Conservation (phyloP, 2,329 filamentous ascomycete species). For the Purpureocillium lavendulum region DNA sequence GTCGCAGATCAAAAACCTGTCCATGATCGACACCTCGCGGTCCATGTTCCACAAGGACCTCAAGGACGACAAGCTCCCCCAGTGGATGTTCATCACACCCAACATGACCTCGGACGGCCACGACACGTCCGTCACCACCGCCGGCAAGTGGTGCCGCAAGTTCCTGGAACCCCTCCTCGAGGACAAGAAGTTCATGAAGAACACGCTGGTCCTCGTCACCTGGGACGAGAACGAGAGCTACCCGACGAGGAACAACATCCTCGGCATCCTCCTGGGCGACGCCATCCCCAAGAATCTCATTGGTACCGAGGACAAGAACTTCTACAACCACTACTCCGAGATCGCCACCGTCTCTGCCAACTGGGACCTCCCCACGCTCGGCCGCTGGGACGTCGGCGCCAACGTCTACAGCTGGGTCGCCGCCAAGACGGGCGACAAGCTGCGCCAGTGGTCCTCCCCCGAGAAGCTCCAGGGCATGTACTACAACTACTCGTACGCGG, state of each 20-base stretch:
- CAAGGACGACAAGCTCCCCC: constrained; percentile 53
- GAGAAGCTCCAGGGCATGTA: constrained; percentile 31
- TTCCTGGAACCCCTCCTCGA: constrained; percentile 65
- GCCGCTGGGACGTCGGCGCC: constrained; percentile 63
- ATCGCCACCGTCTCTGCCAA: constrained; percentile 61
- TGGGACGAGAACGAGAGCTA: constrained; percentile 76
- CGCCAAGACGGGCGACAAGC: constrained; percentile 47
- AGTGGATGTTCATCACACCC: constrained; percentile 64
- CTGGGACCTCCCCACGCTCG: constrained; percentile 61
- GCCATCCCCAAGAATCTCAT: constrained; percentile 56
- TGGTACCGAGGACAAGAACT: constrained; percentile 60
- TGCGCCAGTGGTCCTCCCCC: constrained; percentile 27
- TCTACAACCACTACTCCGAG: constrained; percentile 66
- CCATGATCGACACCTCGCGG: constrained; percentile 28
- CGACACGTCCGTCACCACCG: constrained; percentile 61
- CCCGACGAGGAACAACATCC: constrained; percentile 56
- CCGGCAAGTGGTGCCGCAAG: constrained; percentile 56
- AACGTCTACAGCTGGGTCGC: constrained; percentile 60
- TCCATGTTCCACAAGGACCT: constrained; percentile 61
- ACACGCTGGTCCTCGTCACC: constrained; percentile 67
- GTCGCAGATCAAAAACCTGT: constrained; percentile 64
- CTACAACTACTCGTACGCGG: constrained; percentile 47
- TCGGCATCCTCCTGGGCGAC: constrained; percentile 65
- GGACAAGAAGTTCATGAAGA: constrained; percentile 63
- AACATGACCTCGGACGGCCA: constrained; percentile 74